Percentiles rank a stretch among this genome's conserved stretches.
Conservation (phyloP, 768 basidiomycete species). For the Tricholoma furcatifolium region DNA sequence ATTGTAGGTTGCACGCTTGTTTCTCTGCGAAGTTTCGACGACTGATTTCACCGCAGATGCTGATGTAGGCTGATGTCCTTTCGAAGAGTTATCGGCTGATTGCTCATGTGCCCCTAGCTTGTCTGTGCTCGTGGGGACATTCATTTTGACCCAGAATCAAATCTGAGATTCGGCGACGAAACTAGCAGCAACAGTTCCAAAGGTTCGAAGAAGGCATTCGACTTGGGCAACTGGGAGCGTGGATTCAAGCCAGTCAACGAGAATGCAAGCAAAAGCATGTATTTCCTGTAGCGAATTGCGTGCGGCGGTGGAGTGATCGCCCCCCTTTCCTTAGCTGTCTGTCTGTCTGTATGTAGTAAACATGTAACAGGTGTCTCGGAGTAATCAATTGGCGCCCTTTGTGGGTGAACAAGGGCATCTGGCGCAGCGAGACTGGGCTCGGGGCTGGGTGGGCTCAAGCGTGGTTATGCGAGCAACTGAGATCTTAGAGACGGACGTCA, state of each 20-base stretch:
- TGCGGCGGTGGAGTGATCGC: not conserved
- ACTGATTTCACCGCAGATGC: constrained; percentile 39
- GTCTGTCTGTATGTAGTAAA: too few relatives aligned
- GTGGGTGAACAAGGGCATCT: not conserved
- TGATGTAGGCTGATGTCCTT: constrained; percentile 36
- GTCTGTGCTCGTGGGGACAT: constrained; percentile 50
- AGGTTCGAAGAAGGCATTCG: constrained; percentile 8
- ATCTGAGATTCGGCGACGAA: constrained; percentile 23
- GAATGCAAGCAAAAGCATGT: constrained; percentile 19
- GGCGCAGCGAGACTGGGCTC: not conserved
- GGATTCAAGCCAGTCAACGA: constrained; percentile 19
- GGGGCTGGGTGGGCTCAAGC: not conserved
- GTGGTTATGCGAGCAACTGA: not conserved
- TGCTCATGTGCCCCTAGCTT: constrained; percentile 30
- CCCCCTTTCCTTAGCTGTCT: not conserved
- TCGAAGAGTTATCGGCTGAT: constrained; percentile 10
- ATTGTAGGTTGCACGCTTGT: constrained; percentile 42
- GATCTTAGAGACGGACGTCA: constrained; percentile 5
- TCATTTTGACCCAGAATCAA: constrained; percentile 34
- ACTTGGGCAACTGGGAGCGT: constrained; percentile 22
- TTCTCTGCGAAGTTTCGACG: not conserved
- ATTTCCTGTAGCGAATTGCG: constrained; percentile 19
- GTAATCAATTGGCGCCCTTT: not conserved
- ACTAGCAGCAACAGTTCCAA: constrained; percentile 16
- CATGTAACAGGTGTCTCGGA: not conserved